A percentile compares a stretch with the other conserved stretches of the same genome.
These are phyloP conservation scores for Colletotrichum lini DNA, from an alignment of 2,329 filamentous ascomycete species.

Conservation along the genomic window DNA sequence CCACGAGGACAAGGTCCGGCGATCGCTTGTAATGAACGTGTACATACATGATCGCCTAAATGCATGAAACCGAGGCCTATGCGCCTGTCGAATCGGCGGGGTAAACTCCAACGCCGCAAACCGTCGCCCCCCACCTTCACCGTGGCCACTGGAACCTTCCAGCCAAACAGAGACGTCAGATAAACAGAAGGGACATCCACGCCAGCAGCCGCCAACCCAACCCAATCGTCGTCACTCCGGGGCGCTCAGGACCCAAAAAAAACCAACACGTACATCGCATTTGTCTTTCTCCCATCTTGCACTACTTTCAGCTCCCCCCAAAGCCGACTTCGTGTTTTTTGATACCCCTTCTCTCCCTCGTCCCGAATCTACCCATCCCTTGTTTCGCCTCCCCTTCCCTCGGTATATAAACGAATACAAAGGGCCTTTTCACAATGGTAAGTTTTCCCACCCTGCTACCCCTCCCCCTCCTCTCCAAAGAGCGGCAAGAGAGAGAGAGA, in stretches of 20 bases:
- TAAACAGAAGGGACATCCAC: constrained; percentile 1
- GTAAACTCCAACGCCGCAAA: constrained; percentile 21
- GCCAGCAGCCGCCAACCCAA: constrained; percentile 23
- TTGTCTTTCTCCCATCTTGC: background rate
- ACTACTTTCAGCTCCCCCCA: background rate
- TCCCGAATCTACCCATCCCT: background rate
- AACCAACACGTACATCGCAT: constrained; percentile 12
- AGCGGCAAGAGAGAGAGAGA: no score
- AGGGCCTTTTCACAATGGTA: constrained; percentile 35
- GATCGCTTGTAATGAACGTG: background rate
- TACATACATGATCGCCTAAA: background rate
- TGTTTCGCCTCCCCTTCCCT: background rate
- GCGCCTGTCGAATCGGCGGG: constrained; percentile 27
- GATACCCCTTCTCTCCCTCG: background rate
- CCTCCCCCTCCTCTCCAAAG: no score
- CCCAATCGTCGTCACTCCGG: constrained; percentile 6
- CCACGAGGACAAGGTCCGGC: background rate
- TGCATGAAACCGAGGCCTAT: constrained; percentile 1
- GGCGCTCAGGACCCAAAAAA: background rate
- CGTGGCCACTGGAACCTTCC: constrained; percentile 41
- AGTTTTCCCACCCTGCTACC: background rate
- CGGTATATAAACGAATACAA: constrained; percentile 5
- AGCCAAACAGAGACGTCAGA: constrained; percentile 33
- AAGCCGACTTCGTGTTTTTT: background rate
- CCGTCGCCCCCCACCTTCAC: constrained; percentile 21